Evolutionary conservation across 208 protist genomes (phyloP), one percentile per base, ranked within the genome.

Genomic region (Crithidia fasciculata): DNA sequence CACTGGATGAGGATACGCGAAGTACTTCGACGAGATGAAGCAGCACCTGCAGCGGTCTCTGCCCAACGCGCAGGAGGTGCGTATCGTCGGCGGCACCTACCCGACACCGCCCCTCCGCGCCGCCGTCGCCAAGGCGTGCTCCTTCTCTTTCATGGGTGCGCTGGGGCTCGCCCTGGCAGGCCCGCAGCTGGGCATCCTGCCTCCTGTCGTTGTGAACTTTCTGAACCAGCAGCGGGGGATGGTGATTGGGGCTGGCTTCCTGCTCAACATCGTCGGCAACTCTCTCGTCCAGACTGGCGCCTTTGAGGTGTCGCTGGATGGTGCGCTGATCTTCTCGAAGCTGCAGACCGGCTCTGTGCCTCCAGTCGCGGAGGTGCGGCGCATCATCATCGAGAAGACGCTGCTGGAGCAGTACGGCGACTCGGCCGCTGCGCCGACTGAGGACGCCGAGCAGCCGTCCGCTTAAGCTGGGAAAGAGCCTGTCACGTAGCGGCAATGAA

Each of bases 1-100:
- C 63, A 90, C 81, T 40, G 88, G 88, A 53, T 93, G 88, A 90
- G 88, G 88, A 39, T 93, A 93, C 76, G 81, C 81, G 79, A 87
- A 88, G 83, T 86, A 93, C 80, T 93, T 89, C 79, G 85, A 90
- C 45, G 82, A 93, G 28, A 74, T 89, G 43, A 82, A 69, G 62
- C 59, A 78, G 41, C 58, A 87, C 56, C 62, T 93, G 60, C 59
- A 75, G 69, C 44, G 39, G 7, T 69, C 45, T 19, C 74, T 81
- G 59, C 80, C 71, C 10, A 89, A 83, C 61, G 72, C 61, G 61
- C 63, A 83, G 41, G 81, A 81, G 9, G 54, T 93, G 12, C 63
- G 58, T 39, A 84, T 91, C 65, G 66, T 78, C 8, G 81, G 82
- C 0, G 54, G 18, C 36, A 85, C 83, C 43, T 88, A 93, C 68